Evolutionary conservation across 495 filamentous ascomycete species (phyloP).

Genomic region (Aspergillus mulundensis): DNA sequence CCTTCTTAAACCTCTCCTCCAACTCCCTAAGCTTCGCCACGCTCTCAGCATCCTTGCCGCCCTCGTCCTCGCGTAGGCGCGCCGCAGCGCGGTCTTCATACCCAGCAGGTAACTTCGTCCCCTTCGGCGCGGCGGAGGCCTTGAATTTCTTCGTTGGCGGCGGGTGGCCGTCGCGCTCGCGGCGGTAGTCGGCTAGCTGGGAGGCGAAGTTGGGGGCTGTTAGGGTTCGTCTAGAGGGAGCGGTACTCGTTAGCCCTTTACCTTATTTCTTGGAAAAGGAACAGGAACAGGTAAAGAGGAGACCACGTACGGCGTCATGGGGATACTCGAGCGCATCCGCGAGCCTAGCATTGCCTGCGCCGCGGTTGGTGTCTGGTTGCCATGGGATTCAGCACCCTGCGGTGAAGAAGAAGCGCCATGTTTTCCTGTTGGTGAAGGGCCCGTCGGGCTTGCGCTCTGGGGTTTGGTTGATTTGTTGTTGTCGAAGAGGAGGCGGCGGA

Average conservation of each 20-base stretch:
- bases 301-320: slow-evolving; percentile 92
- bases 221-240: slow-evolving; percentile 59
- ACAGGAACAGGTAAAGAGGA: too few species aligned
- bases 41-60: neutral
- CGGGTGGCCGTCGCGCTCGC: slow-evolving; percentile 41
- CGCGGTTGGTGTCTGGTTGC: neutral
- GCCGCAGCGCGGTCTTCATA: slow-evolving; percentile 81
- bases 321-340: slow-evolving; percentile 68
- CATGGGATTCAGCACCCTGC: neutral
- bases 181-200: slow-evolving; percentile 76
- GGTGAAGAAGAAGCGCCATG: neutral
- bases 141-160: slow-evolving; percentile 62
- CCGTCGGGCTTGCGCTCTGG: neutral
- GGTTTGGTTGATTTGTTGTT: slow-evolving; percentile 25
- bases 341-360: slow-evolving; percentile 38
- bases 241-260: too few species aligned
- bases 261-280: too few species aligned
- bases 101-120: slow-evolving; percentile 69
- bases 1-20: slow-evolving; percentile 67
- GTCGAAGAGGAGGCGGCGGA: slow-evolving; percentile 76
- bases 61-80: slow-evolving; percentile 29
- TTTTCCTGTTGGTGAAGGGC: neutral
- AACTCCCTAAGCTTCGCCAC: slow-evolving; percentile 30
- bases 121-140: slow-evolving; percentile 76
- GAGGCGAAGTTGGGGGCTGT: slow-evolving; percentile 70